Base-by-base conservation (phyloP, 768 basidiomycete species). In the Phylloporus sp. region DNA sequence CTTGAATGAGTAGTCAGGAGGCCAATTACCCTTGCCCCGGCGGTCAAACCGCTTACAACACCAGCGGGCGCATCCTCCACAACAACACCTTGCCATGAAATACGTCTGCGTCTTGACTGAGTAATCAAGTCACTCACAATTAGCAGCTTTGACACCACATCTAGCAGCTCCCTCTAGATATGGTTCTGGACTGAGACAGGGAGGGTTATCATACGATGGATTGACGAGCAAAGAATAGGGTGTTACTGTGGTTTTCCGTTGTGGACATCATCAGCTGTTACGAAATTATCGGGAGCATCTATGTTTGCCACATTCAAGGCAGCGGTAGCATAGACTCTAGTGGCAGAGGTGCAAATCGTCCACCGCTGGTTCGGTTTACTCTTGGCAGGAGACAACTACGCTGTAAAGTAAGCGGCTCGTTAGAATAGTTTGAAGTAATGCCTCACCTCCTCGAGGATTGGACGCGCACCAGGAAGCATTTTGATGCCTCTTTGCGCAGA, bases 51-150 rank as follows among this genome's bases (percentile, higher is more conserved):
- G 53, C 91, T 88, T 35, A 73, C 74, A 59, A 97, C 76, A 18
- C 94, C 95, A 15, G 82, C 82, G 1, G 93, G 93, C 3, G 95
- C 91, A 70, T 97, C 95, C 65, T 95, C 93, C 28, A 97, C 80
- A 15, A 97, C 95, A 42, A 95, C 74, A 59, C 86, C 88, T 85
- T 23, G 22, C 47, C 5, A 34, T 47, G 45, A 61, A 45, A 53
- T 62, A 29, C n/a, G 47, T 26, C 13, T 16, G 22, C 18, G 32
- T 12, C 16, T 36, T 32, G n/a, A n/a, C 9, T 34, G 42, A 32
- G 13, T 42, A 32, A 22, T 34, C 29, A n/a, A 35, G 40, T 18
- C 13, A 38, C 66, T 62, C 45, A 68, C 61, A 66, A 20, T 59
- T 52, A 16, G 41, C 44, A 12, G 86, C 80, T 40, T 80, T 75